Evolutionary conservation across 106 monocot species (phyloP), one percentile per base, ranked within the genome.

Genomic region (Gastrodia elata): DNA sequence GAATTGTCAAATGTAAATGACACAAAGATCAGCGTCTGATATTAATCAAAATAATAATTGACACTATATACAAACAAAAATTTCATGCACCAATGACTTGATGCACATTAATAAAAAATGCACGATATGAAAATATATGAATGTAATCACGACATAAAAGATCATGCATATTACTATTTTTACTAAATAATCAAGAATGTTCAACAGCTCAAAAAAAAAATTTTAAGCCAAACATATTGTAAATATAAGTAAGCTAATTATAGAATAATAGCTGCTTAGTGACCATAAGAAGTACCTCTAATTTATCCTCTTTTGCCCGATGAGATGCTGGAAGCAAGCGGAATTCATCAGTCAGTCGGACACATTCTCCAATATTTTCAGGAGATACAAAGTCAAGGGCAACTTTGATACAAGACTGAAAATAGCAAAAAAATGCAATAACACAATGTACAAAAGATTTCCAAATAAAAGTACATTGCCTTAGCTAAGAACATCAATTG

Each of bases 331-430:
- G 86, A 73, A 86, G 82, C 43, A 52, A 71, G 22, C 86, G 75
- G 25, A 82, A 80, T 72, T 86, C 82, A 36, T 70, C 77, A 0
- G 82, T 80, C 64, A 86, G 33, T 37, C 73, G 65, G 18, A 82
- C 34, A 46, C 82, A 82, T 48, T 85, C 82, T 3, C 57, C 35
- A 15, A 79, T 48, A 64, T 82, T 85, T 65, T 85, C 85, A 27
- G 85, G 85, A 39, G 85, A 85, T 24, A 85, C 85, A 70, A 85
- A 85, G 39, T 86, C 80, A 14, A 86, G 71, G 0, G 86, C 86
- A 36, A 86, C 86, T 41, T 86, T 86, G 56, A 79, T 86, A 74
- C 86, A 86, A 39, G 86, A 86, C 86, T 86, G 67, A 3, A 61
- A 32, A n/a, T 61, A 30, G 61, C 27, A 13, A 61, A 27, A 61